A percentile compares a stretch with the other conserved stretches of the same genome.
These are phyloP conservation scores for Solanum corneliomulleri DNA, from an alignment of 257 asterid genomes.

Conservation along the genomic window DNA sequence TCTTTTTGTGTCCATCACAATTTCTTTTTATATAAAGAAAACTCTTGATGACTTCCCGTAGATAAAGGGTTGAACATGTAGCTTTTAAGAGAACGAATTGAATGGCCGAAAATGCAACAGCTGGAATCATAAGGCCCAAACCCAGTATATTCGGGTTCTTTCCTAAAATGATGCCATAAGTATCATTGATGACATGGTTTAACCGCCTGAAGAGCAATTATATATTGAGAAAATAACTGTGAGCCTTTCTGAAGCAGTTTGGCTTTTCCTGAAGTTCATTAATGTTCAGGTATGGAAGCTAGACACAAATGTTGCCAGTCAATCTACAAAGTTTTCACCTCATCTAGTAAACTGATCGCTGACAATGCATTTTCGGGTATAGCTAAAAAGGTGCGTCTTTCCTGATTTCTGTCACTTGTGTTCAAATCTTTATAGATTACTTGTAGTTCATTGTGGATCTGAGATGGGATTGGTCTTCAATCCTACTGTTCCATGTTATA, in stretches of 20 bases:
- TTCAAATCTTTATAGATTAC: not conserved
- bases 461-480: not conserved
- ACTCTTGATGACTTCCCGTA: not conserved
- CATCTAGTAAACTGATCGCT: constrained; percentile 40
- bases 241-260: not conserved
- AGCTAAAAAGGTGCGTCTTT: constrained; percentile 49
- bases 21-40: not conserved
- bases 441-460: not conserved
- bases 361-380: constrained; percentile 43
- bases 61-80: not conserved
- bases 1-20: not conserved
- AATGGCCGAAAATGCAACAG: not conserved
- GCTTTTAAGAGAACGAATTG: not conserved
- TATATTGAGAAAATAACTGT: not conserved
- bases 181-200: not conserved
- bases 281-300: constrained; percentile 84
- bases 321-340: constrained; percentile 36
- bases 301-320: constrained; percentile 82
- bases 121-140: not conserved
- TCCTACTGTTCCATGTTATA: not conserved
- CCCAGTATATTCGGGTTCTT: not conserved
- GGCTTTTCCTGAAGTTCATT: not conserved
- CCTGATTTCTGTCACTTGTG: not conserved
- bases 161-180: not conserved
- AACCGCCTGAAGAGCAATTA: not conserved